phyloP scores from a whole-genome alignment of 768 basidiomycete genomes.

The Lentinus tigrinus region DNA sequence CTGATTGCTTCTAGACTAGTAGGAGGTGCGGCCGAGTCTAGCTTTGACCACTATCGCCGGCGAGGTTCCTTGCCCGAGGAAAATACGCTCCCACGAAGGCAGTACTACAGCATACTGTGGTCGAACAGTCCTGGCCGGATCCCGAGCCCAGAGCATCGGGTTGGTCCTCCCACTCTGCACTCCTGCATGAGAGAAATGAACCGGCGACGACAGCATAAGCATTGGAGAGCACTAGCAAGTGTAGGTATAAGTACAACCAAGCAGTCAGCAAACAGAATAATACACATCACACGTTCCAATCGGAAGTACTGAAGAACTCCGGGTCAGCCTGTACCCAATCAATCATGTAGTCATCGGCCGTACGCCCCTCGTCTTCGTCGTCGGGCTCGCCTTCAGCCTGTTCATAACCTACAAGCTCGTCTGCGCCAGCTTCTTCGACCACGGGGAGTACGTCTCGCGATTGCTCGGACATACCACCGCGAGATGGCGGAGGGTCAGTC shows the following conservation, averaged over 20 bases:
- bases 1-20: background rate
- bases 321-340: constrained; percentile 57
- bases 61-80: background rate
- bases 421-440: constrained; percentile 25
- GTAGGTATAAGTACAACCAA: background rate
- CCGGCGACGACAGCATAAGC: no score
- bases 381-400: constrained; percentile 42
- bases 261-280: background rate
- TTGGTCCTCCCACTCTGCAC: no score
- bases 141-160: no score
- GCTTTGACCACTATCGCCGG: no score
- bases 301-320: constrained; percentile 57
- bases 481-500: no score
- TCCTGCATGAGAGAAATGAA: no score
- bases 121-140: background rate
- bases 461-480: no score
- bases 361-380: constrained; percentile 52
- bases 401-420: constrained; percentile 25
- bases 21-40: no score
- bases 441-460: background rate
- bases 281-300: constrained; percentile 67
- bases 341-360: constrained; percentile 85
- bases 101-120: background rate
- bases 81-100: background rate
- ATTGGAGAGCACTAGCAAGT: no score